Evolutionary conservation across 257 asterid genomes (phyloP).

Genomic region (Lycium ferocissimum): DNA sequence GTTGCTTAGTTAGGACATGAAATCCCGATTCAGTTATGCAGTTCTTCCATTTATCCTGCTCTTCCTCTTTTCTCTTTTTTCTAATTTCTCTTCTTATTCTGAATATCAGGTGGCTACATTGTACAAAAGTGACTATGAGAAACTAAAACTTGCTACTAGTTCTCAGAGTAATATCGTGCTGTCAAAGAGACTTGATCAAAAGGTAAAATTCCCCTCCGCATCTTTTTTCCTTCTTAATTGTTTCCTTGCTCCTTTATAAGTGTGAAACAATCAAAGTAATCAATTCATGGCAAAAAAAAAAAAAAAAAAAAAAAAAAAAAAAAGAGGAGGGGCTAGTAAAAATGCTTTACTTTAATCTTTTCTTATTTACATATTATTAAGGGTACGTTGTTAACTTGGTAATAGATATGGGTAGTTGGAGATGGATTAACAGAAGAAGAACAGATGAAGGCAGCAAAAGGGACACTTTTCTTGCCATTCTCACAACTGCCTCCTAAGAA

Average conservation of each 20-base stretch:
- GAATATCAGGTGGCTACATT: conserved; percentile 35
- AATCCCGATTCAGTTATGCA: not conserved
- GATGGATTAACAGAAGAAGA: conserved; percentile 73
- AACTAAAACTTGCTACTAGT: conserved; percentile 33
- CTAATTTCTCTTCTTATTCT: not conserved
- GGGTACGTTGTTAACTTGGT: not conserved
- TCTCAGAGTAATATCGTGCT: conserved; percentile 29
- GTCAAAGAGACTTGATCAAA: conserved; percentile 31
- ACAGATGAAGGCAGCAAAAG: conserved; percentile 69
- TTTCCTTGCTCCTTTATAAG: not conserved
- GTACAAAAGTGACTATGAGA: conserved; percentile 33
- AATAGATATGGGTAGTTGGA: conserved; percentile 80
- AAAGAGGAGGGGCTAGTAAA: not conserved
- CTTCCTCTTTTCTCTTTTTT: not conserved
- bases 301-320: not conserved
- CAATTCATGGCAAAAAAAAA: not conserved
- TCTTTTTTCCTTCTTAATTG: not conserved
- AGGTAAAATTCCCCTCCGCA: conserved; percentile 34
- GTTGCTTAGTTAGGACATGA: not conserved
- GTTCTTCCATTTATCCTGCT: not conserved
- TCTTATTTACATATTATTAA: not conserved
- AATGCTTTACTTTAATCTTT: not conserved
- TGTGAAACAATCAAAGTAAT: not conserved
- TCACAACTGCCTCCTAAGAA: conserved; percentile 78
- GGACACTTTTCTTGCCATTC: conserved; percentile 74